phyloP scores from a whole-genome alignment of 768 basidiomycete genomes.

The Xerocomus spinulosus region DNA sequence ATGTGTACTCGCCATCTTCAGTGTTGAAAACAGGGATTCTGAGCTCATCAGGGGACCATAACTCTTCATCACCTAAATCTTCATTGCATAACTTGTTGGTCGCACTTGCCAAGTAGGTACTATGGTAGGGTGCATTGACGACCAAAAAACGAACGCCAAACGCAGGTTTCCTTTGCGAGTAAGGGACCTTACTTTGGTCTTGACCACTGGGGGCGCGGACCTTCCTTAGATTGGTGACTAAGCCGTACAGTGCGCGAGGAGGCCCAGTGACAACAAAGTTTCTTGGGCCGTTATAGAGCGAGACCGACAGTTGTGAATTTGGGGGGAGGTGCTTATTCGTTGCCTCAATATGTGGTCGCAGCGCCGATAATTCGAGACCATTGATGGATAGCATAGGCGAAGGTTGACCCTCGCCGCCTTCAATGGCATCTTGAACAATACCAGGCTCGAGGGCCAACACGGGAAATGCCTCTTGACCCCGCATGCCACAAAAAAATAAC shows the following conservation, averaged over 20 bases:
- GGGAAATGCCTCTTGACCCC: constrained; percentile 94
- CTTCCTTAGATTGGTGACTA: constrained; percentile 87
- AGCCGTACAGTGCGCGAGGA: constrained; percentile 85
- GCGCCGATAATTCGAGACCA: constrained; percentile 69
- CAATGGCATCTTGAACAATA: constrained; percentile 81
- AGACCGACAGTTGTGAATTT: constrained; percentile 77
- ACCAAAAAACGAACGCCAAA: constrained; percentile 92
- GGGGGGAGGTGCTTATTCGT: constrained; percentile 82
- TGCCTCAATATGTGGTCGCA: constrained; percentile 77
- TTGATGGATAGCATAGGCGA: constrained; percentile 91
- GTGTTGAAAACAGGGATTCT: constrained; percentile 88
- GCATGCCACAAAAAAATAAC: constrained; percentile 90
- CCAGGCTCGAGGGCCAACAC: constrained; percentile 83
- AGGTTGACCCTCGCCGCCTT: constrained; percentile 90
- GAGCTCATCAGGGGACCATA: constrained; percentile 69
- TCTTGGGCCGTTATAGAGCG: constrained; percentile 89
- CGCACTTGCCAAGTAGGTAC: constrained; percentile 70
- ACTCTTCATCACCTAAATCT: constrained; percentile 71
- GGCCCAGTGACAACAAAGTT: constrained; percentile 94
- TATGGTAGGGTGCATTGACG: constrained; percentile 97
- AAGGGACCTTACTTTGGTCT: constrained; percentile 92
- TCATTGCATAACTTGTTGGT: constrained; percentile 73
- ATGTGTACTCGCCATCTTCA: constrained; percentile 67
- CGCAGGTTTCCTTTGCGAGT: constrained; percentile 90
- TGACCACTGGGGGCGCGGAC: constrained; percentile 79